A percentile compares a stretch with the other conserved stretches of the same genome.
These are phyloP conservation scores for Fusarium sp. DNA, from an alignment of 2,329 filamentous ascomycete species.

Conservation along the genomic window DNA sequence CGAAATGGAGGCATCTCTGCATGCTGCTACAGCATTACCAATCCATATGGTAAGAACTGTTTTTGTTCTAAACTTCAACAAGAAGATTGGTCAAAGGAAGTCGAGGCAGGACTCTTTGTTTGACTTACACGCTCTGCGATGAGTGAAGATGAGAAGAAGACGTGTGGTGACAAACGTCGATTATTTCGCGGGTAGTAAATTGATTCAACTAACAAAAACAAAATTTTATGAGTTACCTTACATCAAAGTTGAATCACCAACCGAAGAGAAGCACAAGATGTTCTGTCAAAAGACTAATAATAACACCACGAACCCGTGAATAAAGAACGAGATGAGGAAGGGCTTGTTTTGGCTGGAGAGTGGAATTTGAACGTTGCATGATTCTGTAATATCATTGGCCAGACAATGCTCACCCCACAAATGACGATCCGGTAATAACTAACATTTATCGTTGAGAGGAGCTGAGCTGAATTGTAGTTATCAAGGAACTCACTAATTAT, in stretches of 20 bases:
- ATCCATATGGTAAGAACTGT: neutral
- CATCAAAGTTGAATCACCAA: too few species aligned
- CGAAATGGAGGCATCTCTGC: conserved; percentile 32
- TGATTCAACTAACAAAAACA: neutral
- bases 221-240: neutral
- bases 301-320: neutral
- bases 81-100: neutral
- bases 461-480: neutral
- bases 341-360: neutral
- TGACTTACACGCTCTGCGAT: conserved; percentile 11
- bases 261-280: neutral
- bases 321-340: neutral
- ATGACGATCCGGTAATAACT: neutral
- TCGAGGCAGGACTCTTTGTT: neutral
- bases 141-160: neutral
- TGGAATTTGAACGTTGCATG: neutral
- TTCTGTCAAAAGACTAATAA: too few species aligned
- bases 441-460: neutral
- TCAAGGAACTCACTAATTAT: neutral
- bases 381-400: neutral
- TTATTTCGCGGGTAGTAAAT: too few species aligned
- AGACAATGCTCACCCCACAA: neutral
- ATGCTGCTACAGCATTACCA: conserved; percentile 35
- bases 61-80: neutral
- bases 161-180: neutral